phyloP scores from a whole-genome alignment of 345 rosid species.

The Linum trigynum region DNA sequence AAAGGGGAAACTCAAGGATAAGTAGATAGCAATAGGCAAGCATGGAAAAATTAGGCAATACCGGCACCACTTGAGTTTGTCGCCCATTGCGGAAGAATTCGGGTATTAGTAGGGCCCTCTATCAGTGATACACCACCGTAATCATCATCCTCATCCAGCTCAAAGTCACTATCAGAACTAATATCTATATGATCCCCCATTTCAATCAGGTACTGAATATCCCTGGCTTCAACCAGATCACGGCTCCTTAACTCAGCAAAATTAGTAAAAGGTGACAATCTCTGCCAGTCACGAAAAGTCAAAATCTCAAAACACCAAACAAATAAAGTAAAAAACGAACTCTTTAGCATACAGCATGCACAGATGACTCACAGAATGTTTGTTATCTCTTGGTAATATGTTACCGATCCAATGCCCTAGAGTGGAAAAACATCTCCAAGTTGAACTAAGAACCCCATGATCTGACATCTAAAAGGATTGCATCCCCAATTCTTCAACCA shows the following conservation, averaged over 20 bases:
- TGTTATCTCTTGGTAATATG: conserved; percentile 19
- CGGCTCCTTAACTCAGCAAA: conserved; percentile 2
- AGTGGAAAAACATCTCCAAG: conserved; percentile 20
- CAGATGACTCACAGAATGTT: conserved; percentile 17
- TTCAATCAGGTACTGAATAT: conserved; percentile 9
- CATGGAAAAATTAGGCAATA: conserved; percentile 13
- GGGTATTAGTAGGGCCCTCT: conserved; percentile 24
- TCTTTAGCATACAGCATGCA: background rate
- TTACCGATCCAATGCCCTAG: conserved; percentile 13
- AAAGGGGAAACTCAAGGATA: background rate
- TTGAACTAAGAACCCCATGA: background rate
- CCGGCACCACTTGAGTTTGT: conserved; percentile 25
- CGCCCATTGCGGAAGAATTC: conserved; percentile 43
- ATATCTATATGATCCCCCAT: conserved; percentile 53
- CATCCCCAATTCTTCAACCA: too few relatives aligned
- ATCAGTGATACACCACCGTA: conserved; percentile 12
- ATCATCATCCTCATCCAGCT: conserved; percentile 26
- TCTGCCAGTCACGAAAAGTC: conserved; percentile 21
- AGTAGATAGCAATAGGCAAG: background rate
- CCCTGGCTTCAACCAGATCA: conserved; percentile 14
- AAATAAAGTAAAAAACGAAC: background rate
- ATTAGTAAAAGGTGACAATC: conserved; percentile 11
- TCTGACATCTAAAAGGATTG: background rate
- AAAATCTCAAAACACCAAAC: conserved; percentile 5
- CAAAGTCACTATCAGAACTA: conserved; percentile 75